phyloP scores from a whole-genome alignment of 257 asterid species.

The Solanum paucissectum region DNA sequence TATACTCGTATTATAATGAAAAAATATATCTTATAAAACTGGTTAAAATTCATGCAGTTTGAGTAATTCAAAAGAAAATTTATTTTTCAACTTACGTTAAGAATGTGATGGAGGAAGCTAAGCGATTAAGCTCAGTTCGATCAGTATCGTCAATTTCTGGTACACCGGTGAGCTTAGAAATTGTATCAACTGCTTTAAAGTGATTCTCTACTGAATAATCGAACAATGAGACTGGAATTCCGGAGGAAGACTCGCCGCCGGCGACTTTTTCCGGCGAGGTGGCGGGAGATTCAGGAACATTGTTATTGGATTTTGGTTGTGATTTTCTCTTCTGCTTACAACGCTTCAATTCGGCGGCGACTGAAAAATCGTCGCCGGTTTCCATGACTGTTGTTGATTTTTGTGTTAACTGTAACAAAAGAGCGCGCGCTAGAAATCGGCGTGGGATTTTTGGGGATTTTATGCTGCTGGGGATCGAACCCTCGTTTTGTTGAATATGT shows the following conservation, averaged over 20 bases:
- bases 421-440: neutral
- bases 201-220: constrained; percentile 71
- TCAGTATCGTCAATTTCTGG: constrained; percentile 15
- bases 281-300: neutral
- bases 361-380: neutral
- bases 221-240: constrained; percentile 36
- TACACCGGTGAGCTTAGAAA: constrained; percentile 41
- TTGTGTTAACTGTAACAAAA: neutral
- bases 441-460: neutral
- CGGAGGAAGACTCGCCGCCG: constrained; percentile 11
- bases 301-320: neutral
- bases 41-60: neutral
- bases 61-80: neutral
- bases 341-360: neutral
- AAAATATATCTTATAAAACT: neutral
- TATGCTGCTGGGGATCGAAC: neutral
- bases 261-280: neutral
- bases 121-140: constrained; percentile 37
- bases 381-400: neutral
- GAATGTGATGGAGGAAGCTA: constrained; percentile 59
- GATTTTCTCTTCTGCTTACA: neutral
- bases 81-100: constrained; percentile 28
- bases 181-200: constrained; percentile 41
- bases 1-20: too few species aligned
- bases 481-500: neutral